Conservation (phyloP, 1,139 yeast genomes). For the Debaryomyces coudertii region DNA sequence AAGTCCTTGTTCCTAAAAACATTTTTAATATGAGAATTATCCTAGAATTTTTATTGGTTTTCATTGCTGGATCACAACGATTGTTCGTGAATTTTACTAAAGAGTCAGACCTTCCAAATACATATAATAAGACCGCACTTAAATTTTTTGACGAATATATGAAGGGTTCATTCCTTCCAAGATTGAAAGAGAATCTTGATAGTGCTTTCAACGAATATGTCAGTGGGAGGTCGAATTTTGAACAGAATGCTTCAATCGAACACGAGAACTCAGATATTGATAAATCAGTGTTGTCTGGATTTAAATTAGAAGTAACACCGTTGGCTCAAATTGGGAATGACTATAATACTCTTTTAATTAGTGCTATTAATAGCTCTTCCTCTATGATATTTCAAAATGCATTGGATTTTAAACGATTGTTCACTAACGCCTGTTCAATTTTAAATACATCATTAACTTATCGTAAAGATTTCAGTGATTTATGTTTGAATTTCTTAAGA, state of each 20-base stretch:
- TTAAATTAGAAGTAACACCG: constrained; percentile 20
- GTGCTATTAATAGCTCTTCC: constrained; percentile 12
- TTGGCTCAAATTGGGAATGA: constrained; percentile 11
- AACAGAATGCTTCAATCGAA: not conserved
- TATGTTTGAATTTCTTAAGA: constrained; percentile 42
- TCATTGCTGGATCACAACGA: constrained; percentile 52
- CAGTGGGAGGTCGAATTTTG: constrained; percentile 23
- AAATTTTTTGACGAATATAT: constrained; percentile 68
- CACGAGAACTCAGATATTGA: constrained; percentile 4
- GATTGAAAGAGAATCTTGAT: constrained; percentile 59
- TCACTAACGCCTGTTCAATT: constrained; percentile 53
- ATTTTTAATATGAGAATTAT: constrained; percentile 83
- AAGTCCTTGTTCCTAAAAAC: constrained; percentile 71
- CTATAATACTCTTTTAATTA: not conserved
- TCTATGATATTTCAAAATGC: constrained; percentile 50
- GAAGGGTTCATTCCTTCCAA: constrained; percentile 64
- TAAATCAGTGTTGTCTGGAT: constrained; percentile 16
- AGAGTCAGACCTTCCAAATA: constrained; percentile 13
- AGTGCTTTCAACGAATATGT: constrained; percentile 33
- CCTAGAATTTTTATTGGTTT: constrained; percentile 60
- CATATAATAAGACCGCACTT: constrained; percentile 29
- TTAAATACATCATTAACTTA: constrained; percentile 65
- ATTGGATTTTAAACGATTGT: constrained; percentile 54
- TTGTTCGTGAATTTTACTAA: constrained; percentile 25
- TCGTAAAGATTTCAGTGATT: constrained; percentile 53